These are phyloP conservation scores for Diplodia corticola DNA, from an alignment of 2,329 filamentous ascomycete genomes.

Conservation along the genomic window DNA sequence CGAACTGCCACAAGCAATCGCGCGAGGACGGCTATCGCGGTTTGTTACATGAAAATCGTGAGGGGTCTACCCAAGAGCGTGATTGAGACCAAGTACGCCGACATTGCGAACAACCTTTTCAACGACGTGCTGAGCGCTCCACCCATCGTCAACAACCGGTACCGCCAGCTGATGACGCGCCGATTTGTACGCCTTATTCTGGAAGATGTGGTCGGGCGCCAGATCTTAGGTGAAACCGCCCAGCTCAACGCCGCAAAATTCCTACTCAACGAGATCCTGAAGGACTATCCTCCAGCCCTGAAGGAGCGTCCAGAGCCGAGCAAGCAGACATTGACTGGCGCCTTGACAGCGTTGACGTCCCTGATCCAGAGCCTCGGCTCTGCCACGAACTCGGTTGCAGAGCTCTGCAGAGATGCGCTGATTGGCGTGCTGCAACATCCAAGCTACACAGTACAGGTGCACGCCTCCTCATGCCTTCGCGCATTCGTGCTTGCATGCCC, in stretches of 20 bases:
- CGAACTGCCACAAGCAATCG: slow-evolving; percentile 76
- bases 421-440: slow-evolving; percentile 91
- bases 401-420: slow-evolving; percentile 80
- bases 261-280: slow-evolving; percentile 83
- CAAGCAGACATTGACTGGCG: slow-evolving; percentile 79
- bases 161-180: slow-evolving; percentile 79
- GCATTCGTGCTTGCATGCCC: slow-evolving; percentile 87
- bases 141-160: slow-evolving; percentile 78
- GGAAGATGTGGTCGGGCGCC: slow-evolving; percentile 77
- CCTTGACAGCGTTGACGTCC: slow-evolving; percentile 76
- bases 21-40: slow-evolving; percentile 76
- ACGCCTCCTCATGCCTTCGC: slow-evolving; percentile 82
- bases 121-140: slow-evolving; percentile 75
- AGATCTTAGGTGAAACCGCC: slow-evolving; percentile 84
- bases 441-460: slow-evolving; percentile 93
- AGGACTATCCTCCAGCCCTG: slow-evolving; percentile 88
- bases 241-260: slow-evolving; percentile 79
- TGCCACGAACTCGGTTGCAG: slow-evolving; percentile 75
- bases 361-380: slow-evolving; percentile 80
- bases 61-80: slow-evolving; percentile 75
- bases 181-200: slow-evolving; percentile 82
- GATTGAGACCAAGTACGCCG: slow-evolving; percentile 80
- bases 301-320: slow-evolving; percentile 85
- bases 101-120: slow-evolving; percentile 78
- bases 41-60: slow-evolving; percentile 83